phyloP scores from a whole-genome alignment of 257 asterid species.

The Ligustrum vulgare region DNA sequence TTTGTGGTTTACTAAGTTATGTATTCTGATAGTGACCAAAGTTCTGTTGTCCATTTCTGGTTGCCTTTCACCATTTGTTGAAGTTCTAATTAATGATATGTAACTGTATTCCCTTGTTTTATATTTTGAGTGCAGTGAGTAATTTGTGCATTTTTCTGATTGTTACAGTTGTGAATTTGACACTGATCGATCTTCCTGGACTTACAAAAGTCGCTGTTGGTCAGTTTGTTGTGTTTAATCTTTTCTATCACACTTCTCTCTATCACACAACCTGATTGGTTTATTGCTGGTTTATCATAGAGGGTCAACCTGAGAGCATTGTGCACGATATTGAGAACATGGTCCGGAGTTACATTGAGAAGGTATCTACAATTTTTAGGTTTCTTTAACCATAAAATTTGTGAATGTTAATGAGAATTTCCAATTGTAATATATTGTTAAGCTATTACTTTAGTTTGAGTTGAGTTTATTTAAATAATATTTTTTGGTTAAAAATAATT shows the following conservation, averaged over 20 bases:
- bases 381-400: constrained; percentile 7
- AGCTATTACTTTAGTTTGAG: not conserved
- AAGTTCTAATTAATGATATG: constrained; percentile 11
- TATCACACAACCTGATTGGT: constrained; percentile 1
- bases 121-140: constrained; percentile 22
- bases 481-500: constrained; percentile 11
- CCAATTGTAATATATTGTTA: not conserved
- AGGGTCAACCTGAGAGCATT: constrained; percentile 94
- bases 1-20: constrained; percentile 10
- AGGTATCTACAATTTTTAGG: constrained; percentile 47
- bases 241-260: constrained; percentile 2
- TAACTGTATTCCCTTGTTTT: constrained; percentile 13
- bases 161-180: constrained; percentile 89
- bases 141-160: constrained; percentile 24
- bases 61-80: not conserved
- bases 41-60: constrained; percentile 4
- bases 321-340: constrained; percentile 91
- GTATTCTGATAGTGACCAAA: not conserved
- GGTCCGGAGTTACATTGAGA: constrained; percentile 93
- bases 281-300: constrained; percentile 40
- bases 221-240: constrained; percentile 41
- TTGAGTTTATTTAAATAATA: constrained; percentile 8
- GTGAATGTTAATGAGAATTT: not conserved
- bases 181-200: constrained; percentile 96
- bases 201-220: constrained; percentile 98